Percentiles rank a stretch among this genome's conserved stretches.
These are phyloP conservation scores for Pleomassaria siparia DNA, from an alignment of 2,329 filamentous ascomycete genomes.

Conservation along the genomic window DNA sequence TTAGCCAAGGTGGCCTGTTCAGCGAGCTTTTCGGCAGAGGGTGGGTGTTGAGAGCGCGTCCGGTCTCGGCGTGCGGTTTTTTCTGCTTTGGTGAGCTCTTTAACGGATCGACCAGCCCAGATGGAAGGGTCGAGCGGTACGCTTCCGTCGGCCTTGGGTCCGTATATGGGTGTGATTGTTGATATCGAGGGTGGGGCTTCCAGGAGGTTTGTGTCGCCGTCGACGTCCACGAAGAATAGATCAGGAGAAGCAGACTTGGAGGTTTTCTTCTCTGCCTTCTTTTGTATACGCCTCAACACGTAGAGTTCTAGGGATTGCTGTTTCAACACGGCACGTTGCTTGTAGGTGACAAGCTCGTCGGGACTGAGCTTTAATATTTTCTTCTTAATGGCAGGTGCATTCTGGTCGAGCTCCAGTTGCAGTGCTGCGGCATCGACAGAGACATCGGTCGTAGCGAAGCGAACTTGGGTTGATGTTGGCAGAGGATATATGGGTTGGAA, in stretches of 20 bases:
- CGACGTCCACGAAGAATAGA: conserved; percentile 16
- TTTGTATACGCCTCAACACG: conserved; percentile 35
- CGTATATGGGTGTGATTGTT: not conserved
- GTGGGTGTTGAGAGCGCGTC: not conserved
- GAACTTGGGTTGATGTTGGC: not conserved
- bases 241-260: not conserved
- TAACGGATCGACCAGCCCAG: conserved; percentile 6
- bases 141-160: not conserved
- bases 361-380: conserved; percentile 32
- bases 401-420: conserved; percentile 4
- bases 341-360: conserved; percentile 34
- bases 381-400: conserved; percentile 15
- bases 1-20: not conserved
- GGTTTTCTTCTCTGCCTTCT: conserved; percentile 25
- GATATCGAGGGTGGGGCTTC: not conserved
- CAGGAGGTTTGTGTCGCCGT: conserved; percentile 9
- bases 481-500: not conserved
- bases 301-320: conserved; percentile 42
- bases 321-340: conserved; percentile 39
- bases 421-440: not conserved
- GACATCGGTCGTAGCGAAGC: not conserved
- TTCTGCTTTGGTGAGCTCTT: conserved; percentile 4
- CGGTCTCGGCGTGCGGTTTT: not conserved
- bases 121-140: conserved; percentile 4
- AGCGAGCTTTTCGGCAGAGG: not conserved